phyloP scores from a whole-genome alignment of 768 basidiomycete genomes.

The Kwoniella dejecticola region DNA sequence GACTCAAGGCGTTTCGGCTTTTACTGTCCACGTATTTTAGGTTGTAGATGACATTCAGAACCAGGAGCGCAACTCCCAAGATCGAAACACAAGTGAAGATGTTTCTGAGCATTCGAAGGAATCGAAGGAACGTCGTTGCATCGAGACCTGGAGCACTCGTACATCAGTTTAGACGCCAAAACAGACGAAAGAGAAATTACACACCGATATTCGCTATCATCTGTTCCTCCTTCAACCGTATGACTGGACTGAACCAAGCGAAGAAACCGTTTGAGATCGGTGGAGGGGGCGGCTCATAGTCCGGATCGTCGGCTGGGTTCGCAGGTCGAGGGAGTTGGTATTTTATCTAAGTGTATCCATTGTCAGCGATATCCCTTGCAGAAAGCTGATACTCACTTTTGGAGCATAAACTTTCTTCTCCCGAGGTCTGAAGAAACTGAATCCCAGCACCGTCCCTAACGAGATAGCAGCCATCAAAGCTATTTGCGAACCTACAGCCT shows the following conservation, averaged over 20 bases:
- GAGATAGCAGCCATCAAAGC: slow-evolving; percentile 56
- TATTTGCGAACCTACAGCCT: slow-evolving; percentile 56
- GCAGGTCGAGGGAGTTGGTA: slow-evolving; percentile 60
- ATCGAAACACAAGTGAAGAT: slow-evolving; percentile 50
- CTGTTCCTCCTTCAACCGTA: slow-evolving; percentile 82
- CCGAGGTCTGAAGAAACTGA: slow-evolving; percentile 82
- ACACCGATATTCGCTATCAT: slow-evolving; percentile 61
- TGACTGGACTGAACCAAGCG: slow-evolving; percentile 85
- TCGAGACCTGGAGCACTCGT: slow-evolving; percentile 92
- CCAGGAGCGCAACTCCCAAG: slow-evolving; percentile 62
- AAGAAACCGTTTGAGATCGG: slow-evolving; percentile 78
- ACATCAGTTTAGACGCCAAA: too few relatives aligned
- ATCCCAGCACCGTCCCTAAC: slow-evolving; percentile 58
- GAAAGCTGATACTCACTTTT: slow-evolving; percentile 59
- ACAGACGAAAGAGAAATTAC: too few relatives aligned
- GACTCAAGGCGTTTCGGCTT: slow-evolving; percentile 57
- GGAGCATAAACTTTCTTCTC: slow-evolving; percentile 80
- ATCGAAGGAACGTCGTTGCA: slow-evolving; percentile 88
- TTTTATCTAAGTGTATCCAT: slow-evolving; percentile 60
- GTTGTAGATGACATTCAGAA: slow-evolving; percentile 85
- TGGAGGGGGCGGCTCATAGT: slow-evolving; percentile 57
- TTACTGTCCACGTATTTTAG: slow-evolving; percentile 63
- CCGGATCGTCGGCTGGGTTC: slow-evolving; percentile 42
- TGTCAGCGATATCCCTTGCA: too few relatives aligned
- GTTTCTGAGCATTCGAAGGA: slow-evolving; percentile 76